phyloP scores from a whole-genome alignment of 768 basidiomycete species.

The Podaxis pistillaris region DNA sequence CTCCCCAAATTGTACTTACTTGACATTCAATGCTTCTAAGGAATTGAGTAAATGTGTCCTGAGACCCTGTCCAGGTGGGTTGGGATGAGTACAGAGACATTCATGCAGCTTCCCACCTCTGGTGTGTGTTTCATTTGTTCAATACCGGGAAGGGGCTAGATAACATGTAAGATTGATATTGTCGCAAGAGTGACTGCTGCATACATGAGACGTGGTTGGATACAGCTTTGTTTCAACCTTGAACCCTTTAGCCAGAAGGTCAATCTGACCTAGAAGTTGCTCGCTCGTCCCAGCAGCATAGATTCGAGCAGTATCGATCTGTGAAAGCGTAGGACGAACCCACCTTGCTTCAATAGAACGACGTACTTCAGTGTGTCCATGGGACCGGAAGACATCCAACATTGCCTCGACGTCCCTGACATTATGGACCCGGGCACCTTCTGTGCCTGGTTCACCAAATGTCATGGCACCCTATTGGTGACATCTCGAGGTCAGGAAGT shows the following conservation, averaged over 20 bases:
- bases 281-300: constrained; percentile 59
- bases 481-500: neutral
- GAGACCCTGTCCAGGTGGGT: constrained; percentile 31
- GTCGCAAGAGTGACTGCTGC: neutral
- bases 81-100: neutral
- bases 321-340: neutral
- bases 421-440: constrained; percentile 48
- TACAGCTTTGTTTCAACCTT: constrained; percentile 61
- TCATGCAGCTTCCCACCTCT: constrained; percentile 21
- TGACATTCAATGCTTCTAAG: constrained; percentile 39
- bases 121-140: constrained; percentile 29
- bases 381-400: constrained; percentile 50
- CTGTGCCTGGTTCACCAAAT: constrained; percentile 46
- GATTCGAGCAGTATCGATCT: constrained; percentile 48
- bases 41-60: constrained; percentile 46
- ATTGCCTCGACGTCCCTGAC: constrained; percentile 48
- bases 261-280: constrained; percentile 48
- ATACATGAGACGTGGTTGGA: constrained; percentile 29
- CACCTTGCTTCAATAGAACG: constrained; percentile 19
- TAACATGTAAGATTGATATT: neutral
- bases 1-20: constrained; percentile 30
- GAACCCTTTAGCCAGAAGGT: constrained; percentile 48
- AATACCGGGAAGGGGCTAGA: neutral
- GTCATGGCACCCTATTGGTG: constrained; percentile 50
- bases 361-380: constrained; percentile 54